Base-by-base conservation (phyloP, 768 basidiomycete species). In the Saitozyma sp. region DNA sequence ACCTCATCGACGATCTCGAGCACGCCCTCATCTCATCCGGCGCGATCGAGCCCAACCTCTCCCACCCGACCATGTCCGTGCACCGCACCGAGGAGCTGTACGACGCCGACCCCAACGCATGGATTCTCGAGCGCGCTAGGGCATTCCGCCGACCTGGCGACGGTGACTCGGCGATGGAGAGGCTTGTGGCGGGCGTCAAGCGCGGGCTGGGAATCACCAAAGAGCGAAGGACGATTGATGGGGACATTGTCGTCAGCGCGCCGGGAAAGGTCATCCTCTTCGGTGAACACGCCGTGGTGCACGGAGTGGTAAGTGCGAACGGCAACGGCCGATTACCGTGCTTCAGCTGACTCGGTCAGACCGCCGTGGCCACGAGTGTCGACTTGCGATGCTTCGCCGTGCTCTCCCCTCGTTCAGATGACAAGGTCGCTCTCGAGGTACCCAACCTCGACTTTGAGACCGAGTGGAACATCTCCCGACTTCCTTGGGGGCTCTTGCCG, bases 201-300 rank as follows among this genome's bases (percentile, higher is more conserved):
- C 58, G 51, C 9, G 63, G 68, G 46, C 59, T 75, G n/a, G 70
- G 74, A 19, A 39, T 75, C 6, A 50, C 38, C 5, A 37, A 38
- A 29, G 59, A 70, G 60, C n/a, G 56, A 19, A 71, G 65, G 39
- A 61, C 48, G 16, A 56, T 73, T 20, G 60, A 67, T 3, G 67
- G 68, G 29, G 79, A 79, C 43, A 76, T 80, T 51, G 84, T 96
- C 56, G 88, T 97, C 61, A 93, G 92, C 61, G 92, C 96, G 3
- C 96, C 96, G 8, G 96, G 96, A 29, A 99, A 99, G 77, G 90
- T 98, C 62, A 98, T 99, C 67, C 79, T 99, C 65, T 99, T 98
- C 68, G 96, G 96, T 53, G 96, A 99, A 81, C 96, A 99, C 79
- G 95, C 96, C 16, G 96, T 99, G 55, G 96, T 99, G 17, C 89